phyloP scores from a whole-genome alignment of 192 early-diverging fungal species.

The Gryganskiella cystojenkinii region DNA sequence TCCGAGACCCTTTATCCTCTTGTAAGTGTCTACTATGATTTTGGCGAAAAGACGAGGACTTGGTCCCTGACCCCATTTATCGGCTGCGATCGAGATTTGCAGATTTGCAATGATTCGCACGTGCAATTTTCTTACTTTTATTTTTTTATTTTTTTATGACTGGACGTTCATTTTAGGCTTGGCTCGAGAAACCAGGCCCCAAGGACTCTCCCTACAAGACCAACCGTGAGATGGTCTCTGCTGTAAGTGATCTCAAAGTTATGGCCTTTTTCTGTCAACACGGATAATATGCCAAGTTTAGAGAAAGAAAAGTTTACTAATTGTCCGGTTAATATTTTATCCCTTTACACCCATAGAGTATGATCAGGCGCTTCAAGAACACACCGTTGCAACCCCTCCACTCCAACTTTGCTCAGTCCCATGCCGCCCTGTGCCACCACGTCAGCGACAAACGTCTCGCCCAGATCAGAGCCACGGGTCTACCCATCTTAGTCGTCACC shows the following conservation, averaged over 20 bases:
- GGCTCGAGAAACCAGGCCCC: slow-evolving; percentile 25
- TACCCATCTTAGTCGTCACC: slow-evolving; percentile 34
- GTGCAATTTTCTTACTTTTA: neutral
- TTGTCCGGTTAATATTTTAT: slow-evolving; percentile 6
- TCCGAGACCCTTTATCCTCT: slow-evolving; percentile 35
- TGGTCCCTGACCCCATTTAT: neutral
- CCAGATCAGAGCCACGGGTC: slow-evolving; percentile 15
- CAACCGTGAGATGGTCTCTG: slow-evolving; percentile 22
- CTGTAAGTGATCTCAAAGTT: slow-evolving; percentile 15
- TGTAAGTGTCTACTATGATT: slow-evolving; percentile 11
- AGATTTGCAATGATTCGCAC: too few relatives aligned
- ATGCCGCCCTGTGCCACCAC: slow-evolving; percentile 44
- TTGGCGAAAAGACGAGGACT: neutral
- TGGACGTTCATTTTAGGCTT: slow-evolving; percentile 16
- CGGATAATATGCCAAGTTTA: too few relatives aligned
- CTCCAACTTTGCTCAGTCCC: slow-evolving; percentile 39
- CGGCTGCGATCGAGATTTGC: neutral
- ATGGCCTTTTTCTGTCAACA: neutral
- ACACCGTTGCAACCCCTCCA: slow-evolving; percentile 37
- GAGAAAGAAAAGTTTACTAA: neutral
- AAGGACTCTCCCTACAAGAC: slow-evolving; percentile 22
- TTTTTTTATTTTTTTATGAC: neutral
- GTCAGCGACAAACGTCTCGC: slow-evolving; percentile 26
- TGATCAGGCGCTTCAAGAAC: slow-evolving; percentile 18
- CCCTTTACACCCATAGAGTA: neutral